Evolutionary conservation across 2,329 filamentous ascomycete genomes (phyloP), one percentile per base, ranked within the genome.

Genomic region (Aspergillus fischeri): DNA sequence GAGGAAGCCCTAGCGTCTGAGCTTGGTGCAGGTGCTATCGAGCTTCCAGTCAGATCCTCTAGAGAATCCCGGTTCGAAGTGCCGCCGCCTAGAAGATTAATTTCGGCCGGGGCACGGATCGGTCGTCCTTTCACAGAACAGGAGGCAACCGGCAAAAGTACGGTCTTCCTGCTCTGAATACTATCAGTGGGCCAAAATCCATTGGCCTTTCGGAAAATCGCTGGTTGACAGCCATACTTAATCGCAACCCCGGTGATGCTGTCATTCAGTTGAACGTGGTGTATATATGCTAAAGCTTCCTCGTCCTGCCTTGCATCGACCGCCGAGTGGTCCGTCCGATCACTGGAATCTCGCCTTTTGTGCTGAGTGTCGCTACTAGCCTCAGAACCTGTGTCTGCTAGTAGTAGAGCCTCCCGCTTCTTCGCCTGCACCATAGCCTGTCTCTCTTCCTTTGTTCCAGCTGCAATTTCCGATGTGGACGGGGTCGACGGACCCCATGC

Each of bases 131-230:
- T 94, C 45, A 92, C 81, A 45, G 89, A 87, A 72, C 93, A 97
- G 44, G 91, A 89, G 72, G 96, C 92, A 4, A 97, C 91, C 0
- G 94, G 94, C 53, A 99, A 78, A 8, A 92, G 82, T 17, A 99
- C 82, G 62, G 85, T 87, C 67, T 90, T 90, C 58, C 92, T 86
- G 50, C 87, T 85, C 71, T 97, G 93, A 38, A 97, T 88, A 61
- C 86, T 91, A 70, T 97, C 94, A 62, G 92, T 91, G 6, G 92
- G 91, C 94, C 94, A 99, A 68, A 99, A 86, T 10, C 94, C 86
- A 71, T 99, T 99, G 42, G 91, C 87, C 71, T 90, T 94, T 57
- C 91, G 84, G 63, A 99, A 87, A 1, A 89, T 83, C 50, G 92
- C 88, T 55, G 92, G 86, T 61, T 90, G 85, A 72, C 93, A 97